A percentile compares a stretch with the other conserved stretches of the same genome.
Conservation (phyloP, 495 filamentous ascomycete species). For the Rhypophila decipiens region DNA sequence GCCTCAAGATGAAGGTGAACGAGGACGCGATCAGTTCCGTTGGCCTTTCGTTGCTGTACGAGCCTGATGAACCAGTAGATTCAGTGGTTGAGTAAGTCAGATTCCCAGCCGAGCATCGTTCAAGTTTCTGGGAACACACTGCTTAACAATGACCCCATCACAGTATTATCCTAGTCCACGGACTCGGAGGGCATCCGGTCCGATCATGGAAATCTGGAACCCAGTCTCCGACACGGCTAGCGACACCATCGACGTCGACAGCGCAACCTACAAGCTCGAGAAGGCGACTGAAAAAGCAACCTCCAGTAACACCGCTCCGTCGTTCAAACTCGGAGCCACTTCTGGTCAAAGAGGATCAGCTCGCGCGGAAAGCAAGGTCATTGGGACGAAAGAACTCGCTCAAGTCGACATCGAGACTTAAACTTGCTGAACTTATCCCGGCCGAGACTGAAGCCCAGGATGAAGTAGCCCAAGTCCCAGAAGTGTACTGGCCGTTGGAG, state of each 20-base stretch:
- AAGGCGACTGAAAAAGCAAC: conserved; percentile 13
- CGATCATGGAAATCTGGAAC: conserved; percentile 25
- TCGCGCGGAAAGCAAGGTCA: conserved; percentile 1
- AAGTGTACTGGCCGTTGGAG: conserved; percentile 31
- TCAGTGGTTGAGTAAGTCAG: conserved; percentile 31
- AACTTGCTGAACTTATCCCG: conserved; percentile 7
- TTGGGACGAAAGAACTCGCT: conserved; percentile 15
- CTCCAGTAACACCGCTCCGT: conserved; percentile 7
- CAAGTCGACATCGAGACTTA: conserved; percentile 18
- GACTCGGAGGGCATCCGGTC: conserved; percentile 32
- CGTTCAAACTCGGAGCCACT: conserved; percentile 19
- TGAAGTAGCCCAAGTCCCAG: not conserved
- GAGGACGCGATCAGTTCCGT: conserved; percentile 23
- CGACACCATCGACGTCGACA: conserved; percentile 11
- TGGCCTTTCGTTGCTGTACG: conserved; percentile 32
- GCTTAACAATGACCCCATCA: not conserved
- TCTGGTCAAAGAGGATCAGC: conserved; percentile 2
- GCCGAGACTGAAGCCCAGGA: not conserved
- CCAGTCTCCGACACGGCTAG: conserved; percentile 2
- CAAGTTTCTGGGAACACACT: not conserved
- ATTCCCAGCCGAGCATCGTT: too few species aligned
- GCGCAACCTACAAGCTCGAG: conserved; percentile 2
- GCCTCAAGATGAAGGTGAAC: conserved; percentile 22
- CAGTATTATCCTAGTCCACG: conserved; percentile 32
- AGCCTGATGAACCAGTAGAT: conserved; percentile 25